Evolutionary conservation across 2,329 filamentous ascomycete genomes (phyloP), one percentile per base, ranked within the genome.

Genomic region (Pyricularia sp.): DNA sequence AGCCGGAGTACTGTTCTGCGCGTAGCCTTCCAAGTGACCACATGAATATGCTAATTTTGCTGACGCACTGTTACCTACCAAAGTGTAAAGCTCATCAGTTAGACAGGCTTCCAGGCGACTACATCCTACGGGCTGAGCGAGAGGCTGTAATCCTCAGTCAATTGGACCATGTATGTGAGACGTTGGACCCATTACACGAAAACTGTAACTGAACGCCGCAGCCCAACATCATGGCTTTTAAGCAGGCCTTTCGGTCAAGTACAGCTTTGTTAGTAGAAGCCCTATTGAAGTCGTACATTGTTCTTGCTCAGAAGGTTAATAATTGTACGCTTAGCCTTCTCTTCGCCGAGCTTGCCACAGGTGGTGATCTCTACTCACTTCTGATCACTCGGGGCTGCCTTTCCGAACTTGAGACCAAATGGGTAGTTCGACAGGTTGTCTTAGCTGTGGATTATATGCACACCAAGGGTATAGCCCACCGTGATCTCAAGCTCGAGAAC

Each of bases 321-420:
- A 59, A 5, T 4, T 8, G 22, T 19, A 9, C 24, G 2, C 16
- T 57, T 28, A 83, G 81, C 40, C 84, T 82, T 66, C 79, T 81
- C 0, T 84, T 87, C 66, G 82, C 79, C 1, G 82, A 86, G 63
- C 75, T 87, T 44, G 84, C 84, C 0, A 76, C 79, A 4, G 79
- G 84, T 0, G 82, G 82, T 0, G 82, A 84, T 67, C 71, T 84
- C 2, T 80, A 79, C 71, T 83, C 82, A 0, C 78, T 82, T 22
- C 70, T 81, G 10, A 68, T 74, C 60, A 74, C 75, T 26, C 74
- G 75, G 53, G 71, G 71, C 3, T 60, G 53, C 0, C 70, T 81
- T 30, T 68, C 70, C 1, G 80, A 82, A 66, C 70, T 77, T 22
- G 76, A 80, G n/a, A 72, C 75, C 69, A 77, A 71, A 70, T 78